These are phyloP conservation scores for Daldinia bambusicola DNA, from an alignment of 495 filamentous ascomycete genomes.

Conservation along the genomic window DNA sequence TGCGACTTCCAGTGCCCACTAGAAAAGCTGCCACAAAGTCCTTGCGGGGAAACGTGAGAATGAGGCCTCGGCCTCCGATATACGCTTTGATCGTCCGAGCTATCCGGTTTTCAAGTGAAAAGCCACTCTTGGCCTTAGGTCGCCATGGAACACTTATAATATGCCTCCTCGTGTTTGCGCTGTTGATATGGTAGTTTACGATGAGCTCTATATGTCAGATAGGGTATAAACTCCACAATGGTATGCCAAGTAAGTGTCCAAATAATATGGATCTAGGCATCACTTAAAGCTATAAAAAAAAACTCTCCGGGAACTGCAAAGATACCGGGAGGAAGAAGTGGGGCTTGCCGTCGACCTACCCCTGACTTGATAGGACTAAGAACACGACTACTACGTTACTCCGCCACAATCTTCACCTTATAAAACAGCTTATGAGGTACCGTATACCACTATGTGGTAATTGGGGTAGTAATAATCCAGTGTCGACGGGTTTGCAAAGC, in stretches of 20 bases:
- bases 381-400: constrained; percentile 13
- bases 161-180: not conserved
- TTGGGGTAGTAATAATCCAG: constrained; percentile 6
- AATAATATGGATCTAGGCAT: not conserved
- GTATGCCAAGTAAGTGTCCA: not conserved
- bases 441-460: not conserved
- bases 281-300: constrained; percentile 1
- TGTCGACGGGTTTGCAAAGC: not conserved
- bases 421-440: constrained; percentile 12
- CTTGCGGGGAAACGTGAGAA: constrained; percentile 12
- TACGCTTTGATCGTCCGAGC: not conserved
- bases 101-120: constrained; percentile 1
- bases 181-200: not conserved
- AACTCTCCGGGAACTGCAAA: not conserved
- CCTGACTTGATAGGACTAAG: constrained; percentile 27
- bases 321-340: not conserved
- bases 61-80: constrained; percentile 1
- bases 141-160: not conserved
- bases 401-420: constrained; percentile 25
- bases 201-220: not conserved
- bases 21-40: not conserved
- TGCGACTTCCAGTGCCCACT: constrained; percentile 18
- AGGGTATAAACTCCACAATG: not conserved
- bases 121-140: not conserved
- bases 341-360: constrained; percentile 10